Percentiles rank a stretch among this genome's conserved stretches.
Conservation (phyloP, 140 eudicot species). For the Flaveria floridana region DNA sequence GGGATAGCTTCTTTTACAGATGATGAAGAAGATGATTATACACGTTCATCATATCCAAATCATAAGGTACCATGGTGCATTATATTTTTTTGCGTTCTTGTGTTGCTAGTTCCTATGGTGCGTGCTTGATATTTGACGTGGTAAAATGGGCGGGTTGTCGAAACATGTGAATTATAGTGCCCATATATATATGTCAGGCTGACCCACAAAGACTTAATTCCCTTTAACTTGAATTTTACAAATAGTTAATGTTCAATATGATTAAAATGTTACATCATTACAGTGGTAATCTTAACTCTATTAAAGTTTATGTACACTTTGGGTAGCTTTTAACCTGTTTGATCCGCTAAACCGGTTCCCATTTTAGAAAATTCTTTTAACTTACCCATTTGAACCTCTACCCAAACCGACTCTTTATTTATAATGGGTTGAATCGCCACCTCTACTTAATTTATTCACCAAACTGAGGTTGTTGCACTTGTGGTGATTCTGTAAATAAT, state of each 20-base stretch:
- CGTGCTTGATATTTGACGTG: neutral
- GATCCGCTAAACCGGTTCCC: neutral
- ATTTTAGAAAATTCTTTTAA: neutral
- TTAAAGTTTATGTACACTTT: neutral
- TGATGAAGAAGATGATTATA: constrained; percentile 59
- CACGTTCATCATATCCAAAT: constrained; percentile 46
- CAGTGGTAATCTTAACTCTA: neutral
- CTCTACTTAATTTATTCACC: constrained; percentile 9
- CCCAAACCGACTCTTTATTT: neutral
- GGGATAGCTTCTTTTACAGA: constrained; percentile 71
- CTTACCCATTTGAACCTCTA: neutral
- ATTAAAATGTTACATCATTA: neutral
- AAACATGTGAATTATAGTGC: neutral
- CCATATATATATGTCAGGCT: neutral
- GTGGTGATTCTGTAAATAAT: constrained; percentile 15
- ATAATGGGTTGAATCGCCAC: constrained; percentile 3
- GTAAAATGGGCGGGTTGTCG: neutral
- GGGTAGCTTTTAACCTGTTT: neutral
- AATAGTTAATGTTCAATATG: neutral
- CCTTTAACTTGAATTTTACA: neutral
- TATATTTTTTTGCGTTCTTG: neutral
- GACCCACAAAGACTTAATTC: neutral
- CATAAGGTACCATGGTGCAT: constrained; percentile 43
- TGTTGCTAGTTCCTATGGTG: neutral
- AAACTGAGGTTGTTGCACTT: constrained; percentile 12